Evolutionary conservation across 2,329 filamentous ascomycete species (phyloP).

Genomic region (Microdochium paspali): DNA sequence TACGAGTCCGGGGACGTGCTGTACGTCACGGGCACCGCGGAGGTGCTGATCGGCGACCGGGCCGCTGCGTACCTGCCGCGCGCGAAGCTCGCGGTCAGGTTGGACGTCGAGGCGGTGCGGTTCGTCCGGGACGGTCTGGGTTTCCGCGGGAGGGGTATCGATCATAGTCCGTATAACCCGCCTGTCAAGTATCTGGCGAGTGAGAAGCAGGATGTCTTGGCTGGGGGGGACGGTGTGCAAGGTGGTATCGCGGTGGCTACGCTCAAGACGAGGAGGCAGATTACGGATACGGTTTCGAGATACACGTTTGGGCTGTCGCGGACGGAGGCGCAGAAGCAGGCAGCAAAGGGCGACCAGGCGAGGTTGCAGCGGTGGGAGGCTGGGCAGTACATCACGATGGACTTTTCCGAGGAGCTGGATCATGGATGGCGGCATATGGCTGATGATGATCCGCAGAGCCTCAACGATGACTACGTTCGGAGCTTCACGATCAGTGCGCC

Average conservation of each 20-base stretch:
- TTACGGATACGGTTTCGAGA: conserved; percentile 59
- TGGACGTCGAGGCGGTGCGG: conserved; percentile 50
- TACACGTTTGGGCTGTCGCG: conserved; percentile 41
- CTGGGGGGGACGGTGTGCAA: background rate
- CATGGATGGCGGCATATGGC: conserved; percentile 76
- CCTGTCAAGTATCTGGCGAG: conserved; percentile 52
- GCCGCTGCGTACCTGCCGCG: conserved; percentile 56
- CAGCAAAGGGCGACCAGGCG: no score
- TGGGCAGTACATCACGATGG: conserved; percentile 71
- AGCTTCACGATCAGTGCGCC: conserved; percentile 71
- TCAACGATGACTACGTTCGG: conserved; percentile 78
- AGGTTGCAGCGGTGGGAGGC: conserved; percentile 41
- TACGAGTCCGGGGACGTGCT: conserved; percentile 64
- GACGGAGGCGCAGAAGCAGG: conserved; percentile 1
- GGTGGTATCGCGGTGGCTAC: conserved; percentile 31
- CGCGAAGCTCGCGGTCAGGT: conserved; percentile 63
- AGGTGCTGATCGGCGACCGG: conserved; percentile 54
- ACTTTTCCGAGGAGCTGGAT: conserved; percentile 61
- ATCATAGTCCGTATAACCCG: conserved; percentile 72
- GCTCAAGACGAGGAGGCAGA: conserved; percentile 44
- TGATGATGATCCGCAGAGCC: conserved; percentile 65
- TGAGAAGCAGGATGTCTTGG: conserved; percentile 35
- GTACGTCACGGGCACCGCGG: conserved; percentile 61
- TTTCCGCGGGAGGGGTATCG: conserved; percentile 52
- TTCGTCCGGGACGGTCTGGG: conserved; percentile 57